Evolutionary conservation across 495 filamentous ascomycete genomes (phyloP).

Genomic region (Neurospora sublineolata): DNA sequence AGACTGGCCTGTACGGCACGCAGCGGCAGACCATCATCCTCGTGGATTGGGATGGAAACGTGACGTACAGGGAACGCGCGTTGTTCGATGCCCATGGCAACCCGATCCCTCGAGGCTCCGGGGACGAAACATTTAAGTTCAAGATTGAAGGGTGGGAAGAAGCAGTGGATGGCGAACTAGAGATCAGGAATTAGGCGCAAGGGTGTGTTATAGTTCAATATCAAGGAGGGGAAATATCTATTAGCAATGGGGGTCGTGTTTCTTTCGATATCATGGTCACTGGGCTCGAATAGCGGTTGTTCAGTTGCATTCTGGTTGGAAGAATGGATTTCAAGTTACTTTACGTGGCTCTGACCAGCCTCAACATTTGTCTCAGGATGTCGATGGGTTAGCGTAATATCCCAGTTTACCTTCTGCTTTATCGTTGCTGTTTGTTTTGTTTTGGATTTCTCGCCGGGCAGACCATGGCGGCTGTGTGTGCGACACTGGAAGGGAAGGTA

Average conservation of each 20-base stretch:
- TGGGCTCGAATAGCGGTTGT: background rate
- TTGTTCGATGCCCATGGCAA: slow-evolving; percentile 61
- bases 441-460: background rate
- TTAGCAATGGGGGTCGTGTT: background rate
- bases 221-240: background rate
- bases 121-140: slow-evolving; percentile 54
- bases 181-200: background rate
- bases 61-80: slow-evolving; percentile 75
- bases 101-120: slow-evolving; percentile 45
- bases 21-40: slow-evolving; percentile 84
- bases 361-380: background rate
- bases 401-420: background rate
- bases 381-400: background rate
- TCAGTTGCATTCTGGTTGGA: background rate
- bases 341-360: background rate
- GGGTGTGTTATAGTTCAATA: background rate
- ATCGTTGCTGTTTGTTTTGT: background rate
- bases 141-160: slow-evolving; percentile 42
- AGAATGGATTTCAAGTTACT: background rate
- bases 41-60: slow-evolving; percentile 60
- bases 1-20: slow-evolving; percentile 72
- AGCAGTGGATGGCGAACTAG: background rate
- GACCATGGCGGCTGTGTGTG: background rate
- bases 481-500: background rate
- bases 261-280: background rate